phyloP scores from a whole-genome alignment of 257 asterid species.

The Rhazya stricta region DNA sequence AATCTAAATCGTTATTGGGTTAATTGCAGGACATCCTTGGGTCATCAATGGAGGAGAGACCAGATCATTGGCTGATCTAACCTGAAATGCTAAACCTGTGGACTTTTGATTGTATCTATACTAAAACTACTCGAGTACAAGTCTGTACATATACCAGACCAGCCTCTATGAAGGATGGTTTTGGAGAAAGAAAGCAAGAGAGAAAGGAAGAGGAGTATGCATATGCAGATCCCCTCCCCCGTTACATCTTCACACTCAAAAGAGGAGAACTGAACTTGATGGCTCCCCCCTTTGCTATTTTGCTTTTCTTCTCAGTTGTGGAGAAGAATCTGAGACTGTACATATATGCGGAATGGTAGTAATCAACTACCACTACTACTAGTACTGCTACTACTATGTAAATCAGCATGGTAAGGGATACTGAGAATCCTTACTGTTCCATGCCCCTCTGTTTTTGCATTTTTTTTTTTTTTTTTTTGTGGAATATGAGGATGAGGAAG shows the following conservation, averaged over 20 bases:
- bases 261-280: background rate
- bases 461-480: no score
- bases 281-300: background rate
- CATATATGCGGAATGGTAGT: constrained; percentile 9
- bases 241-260: background rate
- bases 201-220: background rate
- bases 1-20: background rate
- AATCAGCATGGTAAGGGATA: background rate
- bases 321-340: constrained; percentile 19
- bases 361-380: background rate
- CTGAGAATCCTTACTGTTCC: constrained; percentile 1
- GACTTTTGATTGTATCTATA: background rate
- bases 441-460: background rate
- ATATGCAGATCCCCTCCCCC: background rate
- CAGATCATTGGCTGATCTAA: constrained; percentile 26
- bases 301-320: constrained; percentile 10
- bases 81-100: background rate
- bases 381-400: background rate
- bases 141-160: constrained; percentile 4
- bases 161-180: background rate
- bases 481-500: constrained; percentile 1
- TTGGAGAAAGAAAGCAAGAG: constrained; percentile 7
- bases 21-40: constrained; percentile 46
- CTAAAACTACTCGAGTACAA: background rate
- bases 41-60: constrained; percentile 30